phyloP scores from a whole-genome alignment of 1,284 basidiomycete species.

The Ceratobasidium theobromae region DNA sequence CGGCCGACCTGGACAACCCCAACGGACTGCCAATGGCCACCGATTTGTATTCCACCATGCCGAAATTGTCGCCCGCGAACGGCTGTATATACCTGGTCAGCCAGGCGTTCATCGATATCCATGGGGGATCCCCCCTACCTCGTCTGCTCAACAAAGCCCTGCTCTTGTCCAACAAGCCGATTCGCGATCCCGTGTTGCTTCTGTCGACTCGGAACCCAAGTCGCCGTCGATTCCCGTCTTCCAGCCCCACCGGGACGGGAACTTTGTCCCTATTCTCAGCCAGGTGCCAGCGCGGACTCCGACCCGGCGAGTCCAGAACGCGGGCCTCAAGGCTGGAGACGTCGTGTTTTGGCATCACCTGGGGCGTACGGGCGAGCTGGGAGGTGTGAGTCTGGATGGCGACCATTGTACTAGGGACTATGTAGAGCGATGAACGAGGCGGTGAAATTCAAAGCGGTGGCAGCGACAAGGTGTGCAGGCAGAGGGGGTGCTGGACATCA shows the following conservation, averaged over 20 bases:
- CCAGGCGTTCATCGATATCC: constrained; percentile 53
- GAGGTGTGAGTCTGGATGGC: constrained; percentile 8
- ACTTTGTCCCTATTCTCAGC: constrained; percentile 25
- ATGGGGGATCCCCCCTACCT: constrained; percentile 19
- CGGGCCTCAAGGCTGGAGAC: constrained; percentile 27
- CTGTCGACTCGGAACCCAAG: constrained; percentile 26
- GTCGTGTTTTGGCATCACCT: constrained; percentile 31
- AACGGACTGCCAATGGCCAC: constrained; percentile 64
- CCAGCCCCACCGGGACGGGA: constrained; percentile 27
- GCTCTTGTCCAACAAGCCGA: constrained; percentile 2
- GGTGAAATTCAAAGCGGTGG: constrained; percentile 10
- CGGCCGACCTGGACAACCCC: constrained; percentile 54
- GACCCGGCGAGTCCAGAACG: constrained; percentile 19
- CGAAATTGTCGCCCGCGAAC: constrained; percentile 70
- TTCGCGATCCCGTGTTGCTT: constrained; percentile 17
- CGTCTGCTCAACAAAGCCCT: constrained; percentile 2
- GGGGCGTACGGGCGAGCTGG: constrained; percentile 19
- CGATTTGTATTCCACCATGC: constrained; percentile 85
- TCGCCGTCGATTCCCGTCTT: constrained; percentile 26
- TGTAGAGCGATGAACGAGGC: constrained; percentile 14
- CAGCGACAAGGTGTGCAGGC: constrained; percentile 18
- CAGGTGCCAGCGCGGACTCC: constrained; percentile 24
- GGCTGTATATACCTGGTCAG: constrained; percentile 69
- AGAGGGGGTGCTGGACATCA: constrained; percentile 28
- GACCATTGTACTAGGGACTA: constrained; percentile 8